Percentiles rank a stretch among this genome's conserved stretches.
Evolutionary conservation across 2,329 filamentous ascomycete genomes (phyloP).

Genomic region (Drechmeria coniospora): DNA sequence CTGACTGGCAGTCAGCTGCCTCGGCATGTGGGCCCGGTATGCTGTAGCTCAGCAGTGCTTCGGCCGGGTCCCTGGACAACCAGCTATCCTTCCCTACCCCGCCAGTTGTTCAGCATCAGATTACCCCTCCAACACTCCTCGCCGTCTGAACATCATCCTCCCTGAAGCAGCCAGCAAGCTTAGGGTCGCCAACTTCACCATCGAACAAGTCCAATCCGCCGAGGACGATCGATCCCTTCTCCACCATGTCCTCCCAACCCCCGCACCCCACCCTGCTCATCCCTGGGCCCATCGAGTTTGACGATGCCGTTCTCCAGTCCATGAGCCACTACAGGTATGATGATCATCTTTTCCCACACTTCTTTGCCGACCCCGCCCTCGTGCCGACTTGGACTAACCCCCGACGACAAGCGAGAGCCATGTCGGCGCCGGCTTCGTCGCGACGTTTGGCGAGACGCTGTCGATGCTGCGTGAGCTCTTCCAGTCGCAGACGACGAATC

Average conservation of each 20-base stretch:
- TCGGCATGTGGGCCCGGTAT: too few relatives aligned
- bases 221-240: too few relatives aligned
- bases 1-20: too few relatives aligned
- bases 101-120: too few relatives aligned
- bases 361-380: background rate
- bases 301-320: slow-evolving; percentile 86
- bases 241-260: slow-evolving; percentile 46
- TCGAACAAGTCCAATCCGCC: too few relatives aligned
- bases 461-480: slow-evolving; percentile 84
- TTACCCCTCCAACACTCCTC: too few relatives aligned
- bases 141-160: too few relatives aligned
- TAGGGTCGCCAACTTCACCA: too few relatives aligned
- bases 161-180: too few relatives aligned
- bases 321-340: slow-evolving; percentile 83
- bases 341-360: background rate
- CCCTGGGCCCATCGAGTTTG: slow-evolving; percentile 93
- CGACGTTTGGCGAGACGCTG: slow-evolving; percentile 79
- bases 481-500: slow-evolving; percentile 72
- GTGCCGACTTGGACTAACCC: background rate
- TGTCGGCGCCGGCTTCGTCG: slow-evolving; percentile 77
- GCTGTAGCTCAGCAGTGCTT: too few relatives aligned
- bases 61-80: too few relatives aligned
- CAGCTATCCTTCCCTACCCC: too few relatives aligned
- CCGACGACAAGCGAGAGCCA: slow-evolving; percentile 62
- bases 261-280: slow-evolving; percentile 69